Percentiles rank a stretch among this genome's conserved stretches.
Evolutionary conservation across 2,329 filamentous ascomycete species (phyloP).

Genomic region (Arthrobotrys conoides): DNA sequence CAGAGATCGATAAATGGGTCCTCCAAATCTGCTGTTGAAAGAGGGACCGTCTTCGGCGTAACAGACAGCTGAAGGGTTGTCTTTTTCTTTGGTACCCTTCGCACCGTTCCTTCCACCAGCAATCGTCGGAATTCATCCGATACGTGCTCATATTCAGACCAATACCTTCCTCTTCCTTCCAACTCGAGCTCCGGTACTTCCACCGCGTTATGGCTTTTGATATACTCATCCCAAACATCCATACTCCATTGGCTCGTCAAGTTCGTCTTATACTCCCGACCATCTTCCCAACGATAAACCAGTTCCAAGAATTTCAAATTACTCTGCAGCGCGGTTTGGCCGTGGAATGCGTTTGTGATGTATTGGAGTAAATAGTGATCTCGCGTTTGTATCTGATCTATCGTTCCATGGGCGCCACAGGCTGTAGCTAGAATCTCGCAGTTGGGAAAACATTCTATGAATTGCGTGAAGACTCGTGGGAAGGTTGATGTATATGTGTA

Average conservation of each 20-base stretch:
- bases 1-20: constrained; percentile 10
- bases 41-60: too few species aligned
- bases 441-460: constrained; percentile 1
- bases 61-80: too few species aligned
- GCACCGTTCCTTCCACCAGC: constrained; percentile 11
- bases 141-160: constrained; percentile 14
- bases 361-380: neutral
- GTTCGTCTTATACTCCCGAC: neutral
- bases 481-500: neutral
- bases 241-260: neutral
- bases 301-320: neutral
- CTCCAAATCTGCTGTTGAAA: neutral
- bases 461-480: neutral
- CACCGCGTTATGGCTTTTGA: neutral
- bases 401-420: neutral
- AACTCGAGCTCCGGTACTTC: neutral
- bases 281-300: neutral
- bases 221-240: neutral
- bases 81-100: constrained; percentile 3
- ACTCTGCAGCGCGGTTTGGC: neutral
- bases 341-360: neutral
- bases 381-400: neutral
- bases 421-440: constrained; percentile 4
- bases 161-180: constrained; percentile 24
- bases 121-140: neutral